Percentiles rank a stretch among this genome's conserved stretches.
phyloP scores from a whole-genome alignment of 768 basidiomycete genomes.

The Hypholoma fasciculare region DNA sequence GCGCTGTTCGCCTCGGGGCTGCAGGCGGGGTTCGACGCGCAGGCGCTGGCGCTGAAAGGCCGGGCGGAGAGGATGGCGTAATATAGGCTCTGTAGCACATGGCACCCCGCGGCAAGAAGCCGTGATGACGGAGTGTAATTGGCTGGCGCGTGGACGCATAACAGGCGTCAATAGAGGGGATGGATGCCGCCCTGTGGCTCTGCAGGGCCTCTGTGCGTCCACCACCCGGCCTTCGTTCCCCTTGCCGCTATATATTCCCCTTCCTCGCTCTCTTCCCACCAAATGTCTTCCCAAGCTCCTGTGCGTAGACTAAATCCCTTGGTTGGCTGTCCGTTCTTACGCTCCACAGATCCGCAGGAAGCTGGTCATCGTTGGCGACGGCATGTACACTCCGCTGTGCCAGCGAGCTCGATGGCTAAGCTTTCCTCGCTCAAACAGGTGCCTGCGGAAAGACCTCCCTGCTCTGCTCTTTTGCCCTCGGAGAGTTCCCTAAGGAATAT shows the following conservation, averaged over 20 bases:
- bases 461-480: slow-evolving; percentile 88
- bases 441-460: slow-evolving; percentile 97
- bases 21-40: slow-evolving; percentile 25
- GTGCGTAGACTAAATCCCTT: slow-evolving; percentile 36
- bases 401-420: slow-evolving; percentile 19
- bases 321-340: slow-evolving; percentile 10
- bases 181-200: slow-evolving; percentile 11
- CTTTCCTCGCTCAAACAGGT: slow-evolving; percentile 42
- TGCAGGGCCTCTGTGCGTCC: slow-evolving; percentile 16
- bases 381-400: slow-evolving; percentile 43
- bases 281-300: slow-evolving; percentile 56
- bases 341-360: slow-evolving; percentile 81
- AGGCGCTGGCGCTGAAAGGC: slow-evolving; percentile 21
- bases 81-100: slow-evolving; percentile 2
- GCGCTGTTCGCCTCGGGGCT: slow-evolving; percentile 19
- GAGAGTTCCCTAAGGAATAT: slow-evolving; percentile 96
- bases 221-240: slow-evolving; percentile 15
- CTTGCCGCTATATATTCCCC: slow-evolving; percentile 17
- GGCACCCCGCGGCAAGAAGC: neutral
- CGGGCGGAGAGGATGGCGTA: slow-evolving; percentile 15
- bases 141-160: slow-evolving; percentile 10
- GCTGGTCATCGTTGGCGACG: slow-evolving; percentile 96
- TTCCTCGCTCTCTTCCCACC: slow-evolving; percentile 1
- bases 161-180: slow-evolving; percentile 17
- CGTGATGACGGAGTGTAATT: slow-evolving; percentile 3